These are phyloP conservation scores for Basipetospora chlamydospora DNA, from an alignment of 2,329 filamentous ascomycete genomes.

Conservation along the genomic window DNA sequence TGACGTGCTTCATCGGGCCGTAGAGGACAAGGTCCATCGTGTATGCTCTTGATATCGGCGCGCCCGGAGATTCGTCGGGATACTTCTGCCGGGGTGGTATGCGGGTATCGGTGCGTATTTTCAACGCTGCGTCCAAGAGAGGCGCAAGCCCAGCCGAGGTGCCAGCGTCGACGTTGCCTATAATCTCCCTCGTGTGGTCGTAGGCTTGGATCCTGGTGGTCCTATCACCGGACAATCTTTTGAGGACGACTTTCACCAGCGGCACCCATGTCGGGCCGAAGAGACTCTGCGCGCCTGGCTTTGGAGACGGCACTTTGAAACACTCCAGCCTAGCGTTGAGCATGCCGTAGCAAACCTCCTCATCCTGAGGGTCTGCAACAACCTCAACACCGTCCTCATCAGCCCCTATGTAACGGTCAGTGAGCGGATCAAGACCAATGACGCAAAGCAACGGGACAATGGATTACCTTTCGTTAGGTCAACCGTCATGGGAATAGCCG, in stretches of 20 bases:
- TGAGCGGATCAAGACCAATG: slow-evolving; percentile 9
- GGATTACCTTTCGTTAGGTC: slow-evolving; percentile 40
- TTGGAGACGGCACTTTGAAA: slow-evolving; percentile 52
- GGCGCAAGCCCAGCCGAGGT: slow-evolving; percentile 55
- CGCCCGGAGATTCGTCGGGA: slow-evolving; percentile 49
- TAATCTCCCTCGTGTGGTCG: slow-evolving; percentile 56
- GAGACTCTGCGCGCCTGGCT: slow-evolving; percentile 44
- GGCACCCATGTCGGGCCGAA: slow-evolving; percentile 52
- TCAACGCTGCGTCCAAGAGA: slow-evolving; percentile 52
- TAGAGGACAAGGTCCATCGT: slow-evolving; percentile 64
- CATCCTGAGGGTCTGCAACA: slow-evolving; percentile 41
- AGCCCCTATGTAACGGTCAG: slow-evolving; percentile 29
- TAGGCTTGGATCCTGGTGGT: slow-evolving; percentile 53
- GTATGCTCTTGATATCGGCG: slow-evolving; percentile 44
- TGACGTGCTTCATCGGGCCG: slow-evolving; percentile 52
- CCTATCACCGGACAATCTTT: slow-evolving; percentile 38
- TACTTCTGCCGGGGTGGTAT: slow-evolving; percentile 52
- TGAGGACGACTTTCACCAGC: slow-evolving; percentile 57
- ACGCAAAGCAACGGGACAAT: slow-evolving; percentile 3
- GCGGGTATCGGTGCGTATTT: slow-evolving; percentile 57
- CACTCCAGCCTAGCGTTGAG: slow-evolving; percentile 56
- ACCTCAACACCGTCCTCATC: slow-evolving; percentile 44
- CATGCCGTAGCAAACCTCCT: slow-evolving; percentile 72
- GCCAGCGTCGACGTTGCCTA: slow-evolving; percentile 60
- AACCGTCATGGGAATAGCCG: slow-evolving; percentile 28